Evolutionary conservation across 2,329 filamentous ascomycete genomes (phyloP), one percentile per base, ranked within the genome.

Genomic region (Dothideomycetes sp.): DNA sequence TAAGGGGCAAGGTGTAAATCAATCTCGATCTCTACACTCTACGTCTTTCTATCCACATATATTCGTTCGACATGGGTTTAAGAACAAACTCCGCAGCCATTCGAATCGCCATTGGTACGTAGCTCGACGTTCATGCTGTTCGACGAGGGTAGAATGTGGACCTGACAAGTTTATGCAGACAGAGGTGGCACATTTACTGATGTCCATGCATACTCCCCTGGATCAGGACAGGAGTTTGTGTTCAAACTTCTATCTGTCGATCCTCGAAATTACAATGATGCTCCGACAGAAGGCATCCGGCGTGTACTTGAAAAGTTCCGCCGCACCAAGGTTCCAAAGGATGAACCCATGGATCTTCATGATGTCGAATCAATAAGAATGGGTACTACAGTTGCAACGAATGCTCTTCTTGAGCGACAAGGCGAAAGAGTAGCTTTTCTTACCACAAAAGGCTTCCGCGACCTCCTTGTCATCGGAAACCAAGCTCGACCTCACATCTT

Each of bases 241-340:
- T 41, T 58, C 36, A 57, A 58, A 37, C 46, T 58, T 3, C 40
- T 59, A 11, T 52, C 47, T 10, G 45, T 50, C 38, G 54, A 56
- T 38, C 56, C 55, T 1, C 31, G 38, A 2, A 53, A 57, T 34
- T 58, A 57, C 36, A 34, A 43, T 12, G 54, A 58, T 47, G 56
- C 56, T 4, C 56, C 56, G 4, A 53, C 50, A n/a, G 56, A 58
- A 49, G 54, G 51, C 18, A 55, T 58, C n/a, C 45, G 55, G 18
- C 44, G 54, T 5, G 50, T 59, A 7, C 44, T 58, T 15, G 51
- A 55, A 32, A 19, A 22, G 36, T 33, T 17, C 17, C 44, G n/a
- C 42, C 54, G 12, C 49, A 52, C 5, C 46, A 49, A 5, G 45
- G 47, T n/a, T 18, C 48, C 34, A 49, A 49, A 29, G 45, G 57